Evolutionary conservation across 2,329 filamentous ascomycete genomes (phyloP).

Genomic region (Aspergillus pseudonomiae): DNA sequence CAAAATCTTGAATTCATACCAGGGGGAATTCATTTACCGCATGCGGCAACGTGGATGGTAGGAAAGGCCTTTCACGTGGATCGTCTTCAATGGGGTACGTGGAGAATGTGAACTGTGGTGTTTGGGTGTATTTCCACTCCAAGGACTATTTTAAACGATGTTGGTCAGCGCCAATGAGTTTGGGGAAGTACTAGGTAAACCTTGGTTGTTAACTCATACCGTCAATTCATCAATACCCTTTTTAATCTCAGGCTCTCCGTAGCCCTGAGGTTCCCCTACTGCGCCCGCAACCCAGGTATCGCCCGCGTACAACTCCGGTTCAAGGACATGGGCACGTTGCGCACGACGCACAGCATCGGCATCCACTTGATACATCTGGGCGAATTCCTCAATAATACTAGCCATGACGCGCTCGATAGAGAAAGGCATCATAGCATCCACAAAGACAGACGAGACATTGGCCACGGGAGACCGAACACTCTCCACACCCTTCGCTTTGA

Average conservation of each 20-base stretch:
- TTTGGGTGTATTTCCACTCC: conserved; percentile 81
- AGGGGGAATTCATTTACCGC: conserved; percentile 40
- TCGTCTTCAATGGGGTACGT: conserved; percentile 63
- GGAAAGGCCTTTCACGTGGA: conserved; percentile 56
- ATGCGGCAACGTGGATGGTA: conserved; percentile 53
- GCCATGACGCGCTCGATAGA: conserved; percentile 52
- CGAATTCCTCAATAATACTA: conserved; percentile 68
- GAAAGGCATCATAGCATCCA: conserved; percentile 49
- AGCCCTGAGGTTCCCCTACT: conserved; percentile 56
- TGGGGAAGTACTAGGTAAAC: conserved; percentile 17
- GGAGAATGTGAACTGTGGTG: conserved; percentile 77
- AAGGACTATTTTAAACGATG: conserved; percentile 33
- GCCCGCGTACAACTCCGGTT: conserved; percentile 37
- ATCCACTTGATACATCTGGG: conserved; percentile 61
- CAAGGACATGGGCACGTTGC: conserved; percentile 36
- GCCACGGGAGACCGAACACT: conserved; percentile 84
- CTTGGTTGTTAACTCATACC: conserved; percentile 43
- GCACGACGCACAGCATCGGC: conserved; percentile 38
- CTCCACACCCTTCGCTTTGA: conserved; percentile 83
- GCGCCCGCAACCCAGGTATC: conserved; percentile 43
- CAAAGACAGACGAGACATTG: conserved; percentile 68
- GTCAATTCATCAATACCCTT: conserved; percentile 62
- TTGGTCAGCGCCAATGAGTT: background rate
- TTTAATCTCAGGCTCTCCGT: conserved; percentile 55
- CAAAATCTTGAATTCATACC: background rate